A percentile compares a stretch with the other conserved stretches of the same genome.
Conservation (phyloP, 495 filamentous ascomycete genomes). For the Podospora pseudocomata region DNA sequence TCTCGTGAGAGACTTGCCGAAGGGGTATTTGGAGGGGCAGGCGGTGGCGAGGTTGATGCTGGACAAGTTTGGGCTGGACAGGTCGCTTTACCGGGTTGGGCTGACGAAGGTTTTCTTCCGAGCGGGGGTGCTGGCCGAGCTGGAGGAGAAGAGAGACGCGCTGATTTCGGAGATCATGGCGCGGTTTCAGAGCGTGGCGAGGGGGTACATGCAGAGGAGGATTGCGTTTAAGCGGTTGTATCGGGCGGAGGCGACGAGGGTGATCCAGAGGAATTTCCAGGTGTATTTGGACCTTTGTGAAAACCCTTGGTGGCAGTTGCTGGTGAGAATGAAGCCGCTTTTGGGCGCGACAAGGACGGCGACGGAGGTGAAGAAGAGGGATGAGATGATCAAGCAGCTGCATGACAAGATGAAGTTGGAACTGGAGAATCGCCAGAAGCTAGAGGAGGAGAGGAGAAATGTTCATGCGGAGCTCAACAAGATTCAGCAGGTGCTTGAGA, state of each 20-base stretch:
- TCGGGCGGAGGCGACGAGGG: conserved; percentile 87
- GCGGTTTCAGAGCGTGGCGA: conserved; percentile 85
- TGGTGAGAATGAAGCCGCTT: conserved; percentile 93
- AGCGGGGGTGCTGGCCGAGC: conserved; percentile 90
- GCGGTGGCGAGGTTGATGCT: conserved; percentile 80
- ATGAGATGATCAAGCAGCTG: conserved; percentile 85
- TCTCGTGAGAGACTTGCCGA: conserved; percentile 85
- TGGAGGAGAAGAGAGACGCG: conserved; percentile 91
- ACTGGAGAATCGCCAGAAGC: conserved; percentile 64
- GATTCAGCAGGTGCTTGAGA: conserved; percentile 89
- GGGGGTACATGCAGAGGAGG: conserved; percentile 83
- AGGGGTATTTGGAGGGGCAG: conserved; percentile 88
- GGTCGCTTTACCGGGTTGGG: conserved; percentile 83
- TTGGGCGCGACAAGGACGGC: conserved; percentile 87
- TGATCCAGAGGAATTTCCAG: conserved; percentile 91
- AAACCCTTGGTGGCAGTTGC: conserved; percentile 95
- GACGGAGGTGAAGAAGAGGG: conserved; percentile 86
- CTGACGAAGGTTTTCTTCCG: conserved; percentile 98
- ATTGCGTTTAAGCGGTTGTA: conserved; percentile 90
- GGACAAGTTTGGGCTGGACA: conserved; percentile 81
- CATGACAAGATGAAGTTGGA: conserved; percentile 80
- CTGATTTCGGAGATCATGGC: conserved; percentile 90
- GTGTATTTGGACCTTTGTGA: conserved; percentile 82
- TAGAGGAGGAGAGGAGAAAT: conserved; percentile 90
- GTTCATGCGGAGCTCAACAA: conserved; percentile 81